A percentile compares a stretch with the other conserved stretches of the same genome.
Evolutionary conservation across 768 basidiomycete genomes (phyloP).

Genomic region (Cyathus striatus): DNA sequence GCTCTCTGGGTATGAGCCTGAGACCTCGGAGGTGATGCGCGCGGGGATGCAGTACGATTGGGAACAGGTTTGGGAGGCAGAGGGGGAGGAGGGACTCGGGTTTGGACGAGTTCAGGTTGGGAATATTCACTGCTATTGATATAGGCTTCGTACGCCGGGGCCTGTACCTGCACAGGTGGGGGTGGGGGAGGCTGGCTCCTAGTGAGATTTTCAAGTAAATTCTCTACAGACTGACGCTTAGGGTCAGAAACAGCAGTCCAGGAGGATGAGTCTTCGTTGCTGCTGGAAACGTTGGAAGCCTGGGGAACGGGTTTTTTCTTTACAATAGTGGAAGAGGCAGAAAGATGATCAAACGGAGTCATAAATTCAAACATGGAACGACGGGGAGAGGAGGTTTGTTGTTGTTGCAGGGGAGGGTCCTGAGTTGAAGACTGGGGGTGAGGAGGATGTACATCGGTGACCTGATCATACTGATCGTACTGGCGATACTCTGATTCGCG

Average conservation of each 20-base stretch:
- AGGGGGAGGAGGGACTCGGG: conserved; percentile 53
- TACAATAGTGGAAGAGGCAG: conserved; percentile 37
- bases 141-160: conserved; percentile 42
- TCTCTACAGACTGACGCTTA: conserved; percentile 81
- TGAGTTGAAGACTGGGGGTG: conserved; percentile 25
- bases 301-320: conserved; percentile 71
- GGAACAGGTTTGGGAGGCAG: conserved; percentile 55
- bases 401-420: conserved; percentile 24
- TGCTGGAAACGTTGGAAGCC: conserved; percentile 33
- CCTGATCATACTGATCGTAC: conserved; percentile 37
- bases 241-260: conserved; percentile 56
- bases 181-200: conserved; percentile 37
- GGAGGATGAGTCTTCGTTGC: conserved; percentile 52
- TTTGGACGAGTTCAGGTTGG: conserved; percentile 34
- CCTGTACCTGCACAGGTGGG: conserved; percentile 28
- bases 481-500: conserved; percentile 42
- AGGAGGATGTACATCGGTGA: conserved; percentile 34
- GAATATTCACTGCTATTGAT: conserved; percentile 37
- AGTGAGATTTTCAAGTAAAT: conserved; percentile 70
- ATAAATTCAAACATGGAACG: conserved; percentile 84
- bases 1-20: conserved; percentile 37
- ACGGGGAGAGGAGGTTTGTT: conserved; percentile 61
- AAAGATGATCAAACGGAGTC: conserved; percentile 79
- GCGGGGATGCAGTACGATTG: conserved; percentile 47
- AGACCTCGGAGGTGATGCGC: conserved; percentile 62